These are phyloP conservation scores for Tuber borchii DNA, from an alignment of 495 filamentous ascomycete species.

Conservation along the genomic window DNA sequence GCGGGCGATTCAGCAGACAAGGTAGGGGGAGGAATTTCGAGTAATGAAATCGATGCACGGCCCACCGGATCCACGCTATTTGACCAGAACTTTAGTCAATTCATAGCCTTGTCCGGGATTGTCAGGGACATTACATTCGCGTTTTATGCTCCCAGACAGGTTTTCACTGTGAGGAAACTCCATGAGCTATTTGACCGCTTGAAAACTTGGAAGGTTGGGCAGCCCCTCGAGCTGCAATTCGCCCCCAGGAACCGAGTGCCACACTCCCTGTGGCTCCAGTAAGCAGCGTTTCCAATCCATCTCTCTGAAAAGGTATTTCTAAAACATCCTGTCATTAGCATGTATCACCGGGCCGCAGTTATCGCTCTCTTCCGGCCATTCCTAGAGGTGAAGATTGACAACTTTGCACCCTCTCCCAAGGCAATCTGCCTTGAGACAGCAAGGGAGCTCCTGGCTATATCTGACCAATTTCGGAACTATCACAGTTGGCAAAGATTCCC, in stretches of 20 bases:
- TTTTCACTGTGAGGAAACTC: constrained; percentile 28
- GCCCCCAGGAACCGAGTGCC: constrained; percentile 7
- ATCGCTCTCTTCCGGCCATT: constrained; percentile 60
- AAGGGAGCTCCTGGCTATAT: constrained; percentile 26
- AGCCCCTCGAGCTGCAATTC: constrained; percentile 24
- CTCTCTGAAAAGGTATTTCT: constrained; percentile 20
- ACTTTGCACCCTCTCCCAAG: constrained; percentile 13
- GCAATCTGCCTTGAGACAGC: constrained; percentile 26
- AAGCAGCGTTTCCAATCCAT: constrained; percentile 16
- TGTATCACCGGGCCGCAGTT: constrained; percentile 60
- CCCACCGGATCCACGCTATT: background rate
- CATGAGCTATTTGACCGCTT: constrained; percentile 20
- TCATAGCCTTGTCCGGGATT: constrained; percentile 29
- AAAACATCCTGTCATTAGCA: constrained; percentile 44
- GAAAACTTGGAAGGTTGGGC: constrained; percentile 16
- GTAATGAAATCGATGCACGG: background rate
- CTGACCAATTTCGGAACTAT: constrained; percentile 17
- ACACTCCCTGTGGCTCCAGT: constrained; percentile 7
- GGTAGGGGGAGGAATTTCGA: background rate
- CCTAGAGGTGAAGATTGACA: constrained; percentile 51
- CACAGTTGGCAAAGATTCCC: constrained; percentile 13
- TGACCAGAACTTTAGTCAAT: constrained; percentile 20
- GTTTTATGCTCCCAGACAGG: constrained; percentile 26
- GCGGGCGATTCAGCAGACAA: background rate
- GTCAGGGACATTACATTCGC: constrained; percentile 25